Percentiles rank a stretch among this genome's conserved stretches.
Evolutionary conservation across 1,284 basidiomycete species (phyloP).

Genomic region (Microbotryomycetes sp.): DNA sequence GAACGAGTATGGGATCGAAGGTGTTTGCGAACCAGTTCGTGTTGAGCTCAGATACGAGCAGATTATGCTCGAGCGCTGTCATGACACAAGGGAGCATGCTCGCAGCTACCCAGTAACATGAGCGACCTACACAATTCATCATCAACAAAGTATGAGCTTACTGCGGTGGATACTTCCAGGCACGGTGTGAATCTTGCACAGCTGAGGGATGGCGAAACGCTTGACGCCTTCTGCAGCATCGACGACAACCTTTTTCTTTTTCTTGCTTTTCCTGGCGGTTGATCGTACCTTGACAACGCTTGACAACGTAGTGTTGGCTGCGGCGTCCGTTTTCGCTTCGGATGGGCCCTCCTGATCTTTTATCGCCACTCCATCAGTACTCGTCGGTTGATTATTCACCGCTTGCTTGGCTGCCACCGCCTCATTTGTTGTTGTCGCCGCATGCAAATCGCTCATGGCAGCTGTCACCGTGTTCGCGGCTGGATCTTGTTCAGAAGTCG

Average conservation of each 20-base stretch:
- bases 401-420: too few species aligned
- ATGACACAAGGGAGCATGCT: conserved; percentile 63
- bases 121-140: conserved; percentile 26
- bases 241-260: background rate
- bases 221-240: conserved; percentile 44
- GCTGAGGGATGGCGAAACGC: conserved; percentile 66
- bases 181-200: conserved; percentile 61
- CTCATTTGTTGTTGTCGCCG: too few species aligned
- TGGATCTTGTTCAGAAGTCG: too few species aligned
- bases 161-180: conserved; percentile 52
- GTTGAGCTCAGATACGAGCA: conserved; percentile 68
- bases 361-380: too few species aligned
- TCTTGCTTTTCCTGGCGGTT: conserved; percentile 26
- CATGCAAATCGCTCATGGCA: too few species aligned
- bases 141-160: conserved; percentile 34
- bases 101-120: conserved; percentile 55
- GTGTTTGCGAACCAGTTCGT: conserved; percentile 56
- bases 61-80: conserved; percentile 58
- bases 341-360: too few species aligned
- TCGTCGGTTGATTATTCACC: too few species aligned
- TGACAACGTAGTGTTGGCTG: too few species aligned
- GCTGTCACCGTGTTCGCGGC: too few species aligned
- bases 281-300: conserved; percentile 41
- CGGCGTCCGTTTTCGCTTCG: too few species aligned
- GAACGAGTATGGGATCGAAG: conserved; percentile 54